Evolutionary conservation across 345 rosid species (phyloP).

Genomic region (Populus euphratica): DNA sequence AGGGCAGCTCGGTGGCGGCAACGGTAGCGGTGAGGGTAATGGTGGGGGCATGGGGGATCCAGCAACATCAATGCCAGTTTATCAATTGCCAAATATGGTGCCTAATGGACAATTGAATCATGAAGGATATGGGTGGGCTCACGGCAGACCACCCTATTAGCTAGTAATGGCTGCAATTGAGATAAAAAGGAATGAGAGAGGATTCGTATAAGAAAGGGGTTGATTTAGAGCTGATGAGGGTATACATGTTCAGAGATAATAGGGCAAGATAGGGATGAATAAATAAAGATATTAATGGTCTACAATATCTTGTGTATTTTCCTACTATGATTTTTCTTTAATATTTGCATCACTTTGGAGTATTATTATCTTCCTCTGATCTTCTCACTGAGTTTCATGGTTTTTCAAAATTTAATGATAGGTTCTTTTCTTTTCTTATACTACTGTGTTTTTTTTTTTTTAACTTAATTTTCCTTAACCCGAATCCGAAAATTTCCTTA

Average conservation of each 20-base stretch:
- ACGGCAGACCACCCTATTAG: slow-evolving; percentile 45
- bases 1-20: slow-evolving; percentile 12
- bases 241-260: neutral
- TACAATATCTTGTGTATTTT: slow-evolving; percentile 6
- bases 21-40: slow-evolving; percentile 1
- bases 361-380: neutral
- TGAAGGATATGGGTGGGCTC: slow-evolving; percentile 55
- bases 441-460: too few species aligned
- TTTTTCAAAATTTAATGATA: too few species aligned
- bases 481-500: too few species aligned
- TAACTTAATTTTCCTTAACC: too few species aligned
- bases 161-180: neutral
- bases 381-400: neutral
- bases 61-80: slow-evolving; percentile 16
- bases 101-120: slow-evolving; percentile 31
- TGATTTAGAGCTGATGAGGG: too few species aligned
- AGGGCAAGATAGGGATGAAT: slow-evolving; percentile 6
- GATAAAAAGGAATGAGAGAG: too few species aligned
- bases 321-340: neutral
- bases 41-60: slow-evolving; percentile 24
- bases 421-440: too few species aligned
- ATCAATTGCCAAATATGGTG: slow-evolving; percentile 19
- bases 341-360: neutral
- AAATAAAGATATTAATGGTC: neutral
- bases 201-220: too few species aligned